These are phyloP conservation scores for Colletotrichum sansevieriae DNA, from an alignment of 2,329 filamentous ascomycete species.

Conservation along the genomic window DNA sequence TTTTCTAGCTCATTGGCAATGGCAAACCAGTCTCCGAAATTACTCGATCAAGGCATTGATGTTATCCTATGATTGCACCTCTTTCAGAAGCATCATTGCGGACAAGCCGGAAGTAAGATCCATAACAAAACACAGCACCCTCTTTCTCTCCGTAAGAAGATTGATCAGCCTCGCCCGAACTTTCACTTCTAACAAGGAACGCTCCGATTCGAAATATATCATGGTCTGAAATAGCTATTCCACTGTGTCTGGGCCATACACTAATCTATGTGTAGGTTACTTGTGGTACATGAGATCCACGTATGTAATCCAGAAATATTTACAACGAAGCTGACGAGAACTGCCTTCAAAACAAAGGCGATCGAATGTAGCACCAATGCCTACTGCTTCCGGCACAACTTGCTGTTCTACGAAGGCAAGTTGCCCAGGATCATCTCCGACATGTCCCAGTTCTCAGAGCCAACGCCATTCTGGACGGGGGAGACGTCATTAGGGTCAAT, in stretches of 20 bases:
- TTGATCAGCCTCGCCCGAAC: not conserved
- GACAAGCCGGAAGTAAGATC: no score
- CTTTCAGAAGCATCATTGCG: no score
- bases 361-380: not conserved
- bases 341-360: not conserved
- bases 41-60: no score
- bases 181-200: no score
- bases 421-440: slow-evolving; percentile 41
- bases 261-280: slow-evolving; percentile 8
- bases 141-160: no score
- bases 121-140: no score
- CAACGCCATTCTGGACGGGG: slow-evolving; percentile 42
- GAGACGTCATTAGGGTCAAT: slow-evolving; percentile 42
- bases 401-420: slow-evolving; percentile 44
- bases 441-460: slow-evolving; percentile 42
- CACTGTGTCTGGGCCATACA: slow-evolving; percentile 15
- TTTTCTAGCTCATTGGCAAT: no score
- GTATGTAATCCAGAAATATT: slow-evolving; percentile 31
- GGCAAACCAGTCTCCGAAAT: no score
- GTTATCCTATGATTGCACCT: no score
- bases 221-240: not conserved
- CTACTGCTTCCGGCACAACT: slow-evolving; percentile 42
- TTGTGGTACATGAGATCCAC: not conserved
- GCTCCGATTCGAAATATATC: not conserved
- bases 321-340: slow-evolving; percentile 14